Base-by-base conservation (phyloP, 257 asterid genomes). In the Capsicum rhomboideum region DNA sequence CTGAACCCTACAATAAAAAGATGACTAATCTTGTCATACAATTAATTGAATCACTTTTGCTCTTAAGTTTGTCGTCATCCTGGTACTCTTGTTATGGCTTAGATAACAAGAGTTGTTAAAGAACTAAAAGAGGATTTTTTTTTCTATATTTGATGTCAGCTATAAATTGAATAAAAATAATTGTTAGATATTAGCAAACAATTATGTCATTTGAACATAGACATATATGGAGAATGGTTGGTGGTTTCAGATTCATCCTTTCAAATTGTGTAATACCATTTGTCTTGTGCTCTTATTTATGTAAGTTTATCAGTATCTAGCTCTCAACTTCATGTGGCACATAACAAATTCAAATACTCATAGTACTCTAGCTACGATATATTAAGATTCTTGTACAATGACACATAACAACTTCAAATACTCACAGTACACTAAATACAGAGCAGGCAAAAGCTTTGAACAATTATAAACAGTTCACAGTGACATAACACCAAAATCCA, bases 401-500 rank as follows among this genome's bases (percentile, higher is more conserved):
- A 53, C n/a, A 31, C 23, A 29, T 17, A n/a, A 28, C 42, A 13
- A 28, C 21, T 28, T 31, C 11, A 67, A 67, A 9, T 67, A 31
- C 23, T 42, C 40, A 67, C 23, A 53, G 21, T 67, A 31, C 49
- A 14, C 20, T 2, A 16, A 67, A 14, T 14, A 29, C 44, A 4
- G 6, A 64, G 44, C 28, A 26, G 40, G 40, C 12, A 63, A 63
- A 12, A 26, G 71, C 71, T 63, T 63, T 63, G n/a, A 6, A 26
- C 10, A 63, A 26, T n/a, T 26, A 58, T 23, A 21, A 23, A 29
- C 42, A 21, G 28, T 83, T 92, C 83, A 90, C 49, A 37, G 54
- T 42, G 1, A 46, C 52, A 46, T 10, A 16, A 84, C 68, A 82
- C 80, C 78, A 83, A 83, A 59, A 59, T 91, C 85, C 46, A 93